phyloP scores from a whole-genome alignment of 805 yeast genomes.

The Wickerhamomyces chaumierensis region DNA sequence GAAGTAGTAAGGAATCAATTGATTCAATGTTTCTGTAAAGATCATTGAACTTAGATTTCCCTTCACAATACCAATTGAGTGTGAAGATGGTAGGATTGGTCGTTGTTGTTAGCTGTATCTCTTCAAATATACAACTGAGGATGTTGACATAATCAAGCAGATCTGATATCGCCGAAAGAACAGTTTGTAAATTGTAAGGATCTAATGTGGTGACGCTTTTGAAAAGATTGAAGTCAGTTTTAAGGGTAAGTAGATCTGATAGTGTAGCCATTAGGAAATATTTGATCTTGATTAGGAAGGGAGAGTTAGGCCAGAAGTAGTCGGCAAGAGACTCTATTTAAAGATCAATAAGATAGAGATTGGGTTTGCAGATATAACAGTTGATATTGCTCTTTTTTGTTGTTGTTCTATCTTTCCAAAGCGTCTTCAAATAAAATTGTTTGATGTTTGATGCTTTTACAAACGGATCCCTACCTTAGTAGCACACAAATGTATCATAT shows the following conservation, averaged over 20 bases:
- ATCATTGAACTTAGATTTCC: conserved; percentile 21
- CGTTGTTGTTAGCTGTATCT: neutral
- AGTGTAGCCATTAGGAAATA: neutral
- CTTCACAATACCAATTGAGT: conserved; percentile 22
- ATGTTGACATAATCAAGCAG: conserved; percentile 11
- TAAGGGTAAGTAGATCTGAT: neutral
- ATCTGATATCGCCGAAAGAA: conserved; percentile 13
- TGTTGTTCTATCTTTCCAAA: too few relatives aligned
- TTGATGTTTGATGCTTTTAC: too few relatives aligned
- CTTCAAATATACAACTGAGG: neutral
- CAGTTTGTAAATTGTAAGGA: conserved; percentile 14
- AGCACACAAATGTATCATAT: too few relatives aligned
- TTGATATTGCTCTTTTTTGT: too few relatives aligned
- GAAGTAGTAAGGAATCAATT: conserved; percentile 25
- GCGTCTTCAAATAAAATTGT: too few relatives aligned
- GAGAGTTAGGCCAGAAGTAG: too few relatives aligned
- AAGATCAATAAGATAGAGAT: too few relatives aligned
- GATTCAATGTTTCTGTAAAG: conserved; percentile 21
- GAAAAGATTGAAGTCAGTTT: conserved; percentile 16
- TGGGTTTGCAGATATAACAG: too few relatives aligned
- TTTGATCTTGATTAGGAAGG: neutral
- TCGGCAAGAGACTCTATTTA: too few relatives aligned
- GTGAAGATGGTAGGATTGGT: neutral
- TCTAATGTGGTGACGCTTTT: conserved; percentile 14
- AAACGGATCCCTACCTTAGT: too few relatives aligned